Conservation (phyloP, 2,329 filamentous ascomycete genomes). For the Emydomyces testavorans region DNA sequence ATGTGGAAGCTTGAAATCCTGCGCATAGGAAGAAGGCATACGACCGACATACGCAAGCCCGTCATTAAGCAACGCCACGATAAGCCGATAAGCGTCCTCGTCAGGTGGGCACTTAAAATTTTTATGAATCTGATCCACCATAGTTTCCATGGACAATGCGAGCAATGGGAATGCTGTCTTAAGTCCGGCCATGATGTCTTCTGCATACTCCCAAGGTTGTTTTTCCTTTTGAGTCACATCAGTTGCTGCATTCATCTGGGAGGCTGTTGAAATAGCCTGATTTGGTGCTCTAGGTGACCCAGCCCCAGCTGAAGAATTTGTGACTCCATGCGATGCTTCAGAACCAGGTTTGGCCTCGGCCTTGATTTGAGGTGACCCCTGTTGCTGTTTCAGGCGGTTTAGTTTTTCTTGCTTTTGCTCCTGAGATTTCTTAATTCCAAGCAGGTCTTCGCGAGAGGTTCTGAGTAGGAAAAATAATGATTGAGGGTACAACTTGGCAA, state of each 20-base stretch:
- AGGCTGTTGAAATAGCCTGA: conserved; percentile 7
- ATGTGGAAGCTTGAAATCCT: conserved; percentile 77
- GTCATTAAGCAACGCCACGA: conserved; percentile 94
- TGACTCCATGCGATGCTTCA: conserved; percentile 8
- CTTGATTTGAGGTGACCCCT: conserved; percentile 28
- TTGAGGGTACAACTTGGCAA: conserved; percentile 92
- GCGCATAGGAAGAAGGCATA: conserved; percentile 73
- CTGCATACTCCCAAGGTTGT: conserved; percentile 86
- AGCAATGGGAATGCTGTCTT: conserved; percentile 96
- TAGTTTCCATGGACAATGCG: conserved; percentile 96
- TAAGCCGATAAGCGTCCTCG: conserved; percentile 92
- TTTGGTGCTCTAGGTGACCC: conserved; percentile 8
- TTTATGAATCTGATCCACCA: conserved; percentile 98
- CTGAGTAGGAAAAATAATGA: conserved; percentile 90
- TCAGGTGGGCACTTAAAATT: conserved; percentile 98
- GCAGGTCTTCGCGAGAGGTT: conserved; percentile 88
- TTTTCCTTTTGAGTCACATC: conserved; percentile 34
- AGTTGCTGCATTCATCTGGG: conserved; percentile 18
- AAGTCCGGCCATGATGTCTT: conserved; percentile 87
- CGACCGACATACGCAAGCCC: conserved; percentile 84
- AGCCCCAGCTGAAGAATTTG: conserved; percentile 36
- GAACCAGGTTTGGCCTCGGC: conserved; percentile 20
- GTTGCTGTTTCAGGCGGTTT: conserved; percentile 54
- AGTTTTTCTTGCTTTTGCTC: conserved; percentile 51
- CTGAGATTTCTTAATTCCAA: conserved; percentile 79